Percentiles rank a stretch among this genome's conserved stretches.
Evolutionary conservation across 768 basidiomycete genomes (phyloP).

Genomic region (Daedalea quercina): DNA sequence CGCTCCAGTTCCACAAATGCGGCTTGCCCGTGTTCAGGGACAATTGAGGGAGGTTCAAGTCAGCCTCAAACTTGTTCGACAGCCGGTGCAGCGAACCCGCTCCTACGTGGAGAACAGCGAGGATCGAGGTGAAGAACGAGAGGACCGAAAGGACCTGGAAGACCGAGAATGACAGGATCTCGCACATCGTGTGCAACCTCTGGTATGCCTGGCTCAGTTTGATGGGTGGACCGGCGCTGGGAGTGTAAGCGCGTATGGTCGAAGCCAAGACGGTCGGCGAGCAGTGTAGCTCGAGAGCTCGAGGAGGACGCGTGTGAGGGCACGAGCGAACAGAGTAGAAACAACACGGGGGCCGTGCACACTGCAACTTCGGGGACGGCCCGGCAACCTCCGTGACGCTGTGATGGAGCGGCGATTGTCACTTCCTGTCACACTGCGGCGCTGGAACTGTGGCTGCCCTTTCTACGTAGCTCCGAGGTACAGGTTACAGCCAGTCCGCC

Average conservation of each 20-base stretch:
- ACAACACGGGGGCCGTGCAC: background rate
- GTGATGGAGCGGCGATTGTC: background rate
- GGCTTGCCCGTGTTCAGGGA: conserved; percentile 13
- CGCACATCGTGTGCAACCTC: conserved; percentile 11
- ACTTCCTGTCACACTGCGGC: background rate
- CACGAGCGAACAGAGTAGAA: background rate
- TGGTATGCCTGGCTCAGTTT: background rate
- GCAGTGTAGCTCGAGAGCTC: background rate
- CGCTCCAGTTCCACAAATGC: conserved; percentile 19
- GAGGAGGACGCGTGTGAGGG: background rate
- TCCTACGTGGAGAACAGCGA: conserved; percentile 17
- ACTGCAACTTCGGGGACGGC: background rate
- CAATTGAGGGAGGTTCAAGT: conserved; percentile 8
- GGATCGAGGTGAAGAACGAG: conserved; percentile 15
- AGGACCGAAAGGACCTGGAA: conserved; percentile 17
- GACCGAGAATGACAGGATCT: conserved; percentile 15
- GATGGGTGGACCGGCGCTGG: background rate
- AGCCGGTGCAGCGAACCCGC: conserved; percentile 20
- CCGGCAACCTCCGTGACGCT: background rate
- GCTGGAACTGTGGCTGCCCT: too few relatives aligned
- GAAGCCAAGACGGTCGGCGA: background rate
- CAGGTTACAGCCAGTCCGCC: too few relatives aligned
- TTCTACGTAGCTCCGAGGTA: too few relatives aligned
- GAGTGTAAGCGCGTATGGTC: background rate
- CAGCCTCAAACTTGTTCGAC: conserved; percentile 12